These are phyloP conservation scores for Eimeria necatrix DNA, from an alignment of 169 alveolate species.

Conservation along the genomic window DNA sequence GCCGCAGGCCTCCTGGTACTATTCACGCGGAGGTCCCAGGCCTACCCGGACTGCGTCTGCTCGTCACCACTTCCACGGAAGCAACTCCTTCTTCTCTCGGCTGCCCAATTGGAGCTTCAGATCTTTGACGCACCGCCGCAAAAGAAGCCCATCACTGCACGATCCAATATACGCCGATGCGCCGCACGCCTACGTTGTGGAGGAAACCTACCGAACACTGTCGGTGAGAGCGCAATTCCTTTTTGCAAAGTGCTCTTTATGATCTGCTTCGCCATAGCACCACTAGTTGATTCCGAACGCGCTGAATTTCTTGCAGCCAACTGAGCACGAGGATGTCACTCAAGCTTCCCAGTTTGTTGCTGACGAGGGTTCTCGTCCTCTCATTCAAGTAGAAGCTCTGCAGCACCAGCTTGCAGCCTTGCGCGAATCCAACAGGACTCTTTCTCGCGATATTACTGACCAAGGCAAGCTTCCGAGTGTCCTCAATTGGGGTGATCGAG, in stretches of 20 bases:
- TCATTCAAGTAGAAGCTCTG: slow-evolving; percentile 30
- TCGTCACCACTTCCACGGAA: neutral
- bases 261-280: neutral
- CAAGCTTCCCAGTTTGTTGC: slow-evolving; percentile 4
- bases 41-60: slow-evolving; percentile 33
- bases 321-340: slow-evolving; percentile 39
- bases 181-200: neutral
- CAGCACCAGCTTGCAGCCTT: slow-evolving; percentile 65
- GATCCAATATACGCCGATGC: slow-evolving; percentile 4
- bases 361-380: slow-evolving; percentile 6
- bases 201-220: neutral
- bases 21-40: slow-evolving; percentile 19
- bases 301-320: slow-evolving; percentile 16
- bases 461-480: slow-evolving; percentile 6
- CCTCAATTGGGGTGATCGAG: neutral
- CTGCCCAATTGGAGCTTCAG: slow-evolving; percentile 5
- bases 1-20: slow-evolving; percentile 21
- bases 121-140: neutral
- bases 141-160: neutral
- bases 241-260: neutral
- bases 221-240: neutral
- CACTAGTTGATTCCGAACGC: neutral
- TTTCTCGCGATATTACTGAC: slow-evolving; percentile 52
- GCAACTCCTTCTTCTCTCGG: neutral
- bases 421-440: slow-evolving; percentile 60